Conservation (phyloP, 495 filamentous ascomycete genomes). For the Friedmanniomyces simplex region DNA sequence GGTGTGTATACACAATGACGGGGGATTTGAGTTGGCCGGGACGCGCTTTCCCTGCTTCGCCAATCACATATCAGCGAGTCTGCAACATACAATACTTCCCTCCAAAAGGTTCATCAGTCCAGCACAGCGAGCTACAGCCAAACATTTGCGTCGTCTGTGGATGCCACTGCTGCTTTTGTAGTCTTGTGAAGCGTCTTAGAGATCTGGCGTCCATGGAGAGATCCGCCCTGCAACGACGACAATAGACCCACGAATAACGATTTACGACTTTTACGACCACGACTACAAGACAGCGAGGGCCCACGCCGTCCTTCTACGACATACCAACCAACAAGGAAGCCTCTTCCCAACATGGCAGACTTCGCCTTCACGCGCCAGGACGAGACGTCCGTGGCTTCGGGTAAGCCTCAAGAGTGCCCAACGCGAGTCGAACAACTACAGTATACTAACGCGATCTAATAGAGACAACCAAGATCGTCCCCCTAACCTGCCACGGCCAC, state of each 20-base stretch:
- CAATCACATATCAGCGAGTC: not conserved
- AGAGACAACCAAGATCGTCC: slow-evolving; percentile 67
- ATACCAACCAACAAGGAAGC: not conserved
- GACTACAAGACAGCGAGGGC: no score
- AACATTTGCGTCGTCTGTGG: no score
- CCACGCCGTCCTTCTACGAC: no score
- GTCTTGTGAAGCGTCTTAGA: no score
- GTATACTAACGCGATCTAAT: not conserved
- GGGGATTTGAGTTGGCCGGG: no score
- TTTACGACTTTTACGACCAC: not conserved
- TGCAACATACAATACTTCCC: no score
- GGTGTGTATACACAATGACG: not conserved
- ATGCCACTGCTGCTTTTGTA: no score
- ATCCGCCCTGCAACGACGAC: no score
- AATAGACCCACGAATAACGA: not conserved
- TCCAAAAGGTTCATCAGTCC: no score
- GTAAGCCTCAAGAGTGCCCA: slow-evolving; percentile 1
- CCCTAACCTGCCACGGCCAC: slow-evolving; percentile 93
- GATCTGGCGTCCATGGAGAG: no score
- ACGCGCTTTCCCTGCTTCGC: not conserved
- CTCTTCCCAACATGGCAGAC: slow-evolving; percentile 12
- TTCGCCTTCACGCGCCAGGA: slow-evolving; percentile 22
- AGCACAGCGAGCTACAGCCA: no score
- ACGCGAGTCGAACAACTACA: no score
- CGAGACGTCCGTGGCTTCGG: slow-evolving; percentile 16